These are phyloP conservation scores for Berkeleyomyces basicola DNA, from an alignment of 2,329 filamentous ascomycete genomes.

Conservation along the genomic window DNA sequence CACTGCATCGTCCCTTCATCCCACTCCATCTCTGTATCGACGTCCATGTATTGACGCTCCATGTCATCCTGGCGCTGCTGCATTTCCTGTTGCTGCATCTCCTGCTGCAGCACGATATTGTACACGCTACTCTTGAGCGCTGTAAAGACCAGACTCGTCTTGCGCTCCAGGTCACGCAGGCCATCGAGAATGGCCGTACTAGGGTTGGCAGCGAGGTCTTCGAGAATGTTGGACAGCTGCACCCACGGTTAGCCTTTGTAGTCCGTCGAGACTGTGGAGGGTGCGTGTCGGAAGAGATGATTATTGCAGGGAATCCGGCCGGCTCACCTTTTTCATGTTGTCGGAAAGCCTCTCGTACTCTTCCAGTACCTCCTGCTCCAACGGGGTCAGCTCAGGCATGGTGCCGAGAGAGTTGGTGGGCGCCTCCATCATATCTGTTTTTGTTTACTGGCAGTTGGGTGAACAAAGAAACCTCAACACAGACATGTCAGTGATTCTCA, in stretches of 20 bases:
- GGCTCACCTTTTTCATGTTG: conserved; percentile 74
- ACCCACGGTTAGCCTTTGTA: background rate
- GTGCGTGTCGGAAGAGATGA: background rate
- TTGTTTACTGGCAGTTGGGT: background rate
- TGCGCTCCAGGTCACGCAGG: conserved; percentile 74
- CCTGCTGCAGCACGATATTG: conserved; percentile 94
- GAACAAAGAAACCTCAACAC: no score
- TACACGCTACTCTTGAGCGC: conserved; percentile 96
- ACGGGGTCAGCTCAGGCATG: conserved; percentile 48
- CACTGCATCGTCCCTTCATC: conserved; percentile 10
- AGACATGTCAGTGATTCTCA: no score
- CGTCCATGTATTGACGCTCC: conserved; percentile 13
- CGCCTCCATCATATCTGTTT: conserved; percentile 5
- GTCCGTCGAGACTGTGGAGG: background rate
- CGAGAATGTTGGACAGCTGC: conserved; percentile 43
- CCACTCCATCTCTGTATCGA: conserved; percentile 12
- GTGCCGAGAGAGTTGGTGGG: conserved; percentile 16
- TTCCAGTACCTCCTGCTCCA: conserved; percentile 88
- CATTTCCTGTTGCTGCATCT: conserved; percentile 36
- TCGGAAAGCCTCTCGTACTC: conserved; percentile 77
- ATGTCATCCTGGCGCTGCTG: conserved; percentile 18
- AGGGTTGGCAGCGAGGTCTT: conserved; percentile 50
- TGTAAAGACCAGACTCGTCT: conserved; percentile 89
- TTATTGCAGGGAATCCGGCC: background rate
- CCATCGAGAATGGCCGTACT: conserved; percentile 74